Evolutionary conservation across 441 rosid species (phyloP), one percentile per base, ranked within the genome.

Genomic region (Adansonia madagascariensis): DNA sequence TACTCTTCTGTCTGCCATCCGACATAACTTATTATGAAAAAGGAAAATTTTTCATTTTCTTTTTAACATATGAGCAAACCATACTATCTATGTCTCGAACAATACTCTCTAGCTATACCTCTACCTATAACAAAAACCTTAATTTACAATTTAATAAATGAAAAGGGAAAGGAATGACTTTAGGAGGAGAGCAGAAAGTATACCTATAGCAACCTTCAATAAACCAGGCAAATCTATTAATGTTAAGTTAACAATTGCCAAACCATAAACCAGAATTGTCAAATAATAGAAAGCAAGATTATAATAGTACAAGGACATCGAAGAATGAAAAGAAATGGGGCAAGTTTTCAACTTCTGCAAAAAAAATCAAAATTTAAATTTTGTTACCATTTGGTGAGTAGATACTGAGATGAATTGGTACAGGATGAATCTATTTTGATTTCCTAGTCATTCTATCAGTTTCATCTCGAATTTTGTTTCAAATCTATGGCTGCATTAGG

Each of bases 131-230:
- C 55, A 81, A 68, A 73, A 11, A 70, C 31, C 49, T 68, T 62
- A 39, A 77, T 15, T 57, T 31, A 70, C 67, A 78, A 75, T 47
- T 63, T 50, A 70, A 22, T 9, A 63, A 76, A 12, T 2, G 55
- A 61, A 59, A 50, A 73, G 71, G 22, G 17, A 62, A 17, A 8
- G 61, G 1, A 31, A 53, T 4, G 47, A 17, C 50, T 20, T 8
- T 46, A 69, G 2, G 64, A 49, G 12, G 20, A 8, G 20, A n/a
- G 43, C 44, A 57, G 39, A 20, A 24, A 46, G 52, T 83, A 67
- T 91, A 91, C 97, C 97, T 18, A 92, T 84, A 65, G 96, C 98
- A 74, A 94, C 90, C 82, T 94, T 92, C 14, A 96, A 92, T 71
- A 92, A 81, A 80, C 97, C 97, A 49, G 96, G 98, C 84, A 94